Evolutionary conservation across 2,329 filamentous ascomycete genomes (phyloP).

Genomic region (Huntiella omanensis): DNA sequence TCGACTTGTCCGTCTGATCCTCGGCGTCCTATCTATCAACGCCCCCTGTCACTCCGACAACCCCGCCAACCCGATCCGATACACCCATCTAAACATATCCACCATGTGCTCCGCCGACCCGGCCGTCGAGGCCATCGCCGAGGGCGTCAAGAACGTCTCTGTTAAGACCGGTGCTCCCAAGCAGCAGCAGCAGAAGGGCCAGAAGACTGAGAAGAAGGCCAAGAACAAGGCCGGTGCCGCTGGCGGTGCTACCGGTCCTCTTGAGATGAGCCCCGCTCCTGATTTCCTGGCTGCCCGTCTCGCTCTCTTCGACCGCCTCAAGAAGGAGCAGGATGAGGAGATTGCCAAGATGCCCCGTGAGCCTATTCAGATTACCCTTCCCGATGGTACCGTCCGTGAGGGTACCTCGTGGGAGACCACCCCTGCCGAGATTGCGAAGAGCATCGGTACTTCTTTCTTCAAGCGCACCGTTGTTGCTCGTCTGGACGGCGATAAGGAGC

Average conservation of each 20-base stretch:
- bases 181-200: slow-evolving; percentile 16
- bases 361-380: slow-evolving; percentile 54
- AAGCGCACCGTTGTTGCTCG: slow-evolving; percentile 75
- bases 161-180: slow-evolving; percentile 24
- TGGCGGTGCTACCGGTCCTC: slow-evolving; percentile 21
- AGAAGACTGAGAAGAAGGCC: slow-evolving; percentile 20
- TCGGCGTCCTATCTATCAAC: not conserved
- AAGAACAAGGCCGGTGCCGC: slow-evolving; percentile 23
- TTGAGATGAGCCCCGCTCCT: slow-evolving; percentile 38
- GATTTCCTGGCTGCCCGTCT: slow-evolving; percentile 71
- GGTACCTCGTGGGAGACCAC: slow-evolving; percentile 87
- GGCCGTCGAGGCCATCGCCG: slow-evolving; percentile 29
- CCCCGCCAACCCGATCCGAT: not conserved
- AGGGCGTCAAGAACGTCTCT: slow-evolving; percentile 40
- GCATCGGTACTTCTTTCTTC: slow-evolving; percentile 67
- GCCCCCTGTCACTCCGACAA: not conserved
- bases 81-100: not conserved
- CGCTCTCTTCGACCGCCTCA: slow-evolving; percentile 56
- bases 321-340: slow-evolving; percentile 66
- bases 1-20: not conserved
- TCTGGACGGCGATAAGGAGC: slow-evolving; percentile 49
- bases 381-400: slow-evolving; percentile 48
- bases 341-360: slow-evolving; percentile 51
- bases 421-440: slow-evolving; percentile 56
- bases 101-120: slow-evolving; percentile 29